phyloP scores from a whole-genome alignment of 345 rosid species.

The Lepidium aucheri region DNA sequence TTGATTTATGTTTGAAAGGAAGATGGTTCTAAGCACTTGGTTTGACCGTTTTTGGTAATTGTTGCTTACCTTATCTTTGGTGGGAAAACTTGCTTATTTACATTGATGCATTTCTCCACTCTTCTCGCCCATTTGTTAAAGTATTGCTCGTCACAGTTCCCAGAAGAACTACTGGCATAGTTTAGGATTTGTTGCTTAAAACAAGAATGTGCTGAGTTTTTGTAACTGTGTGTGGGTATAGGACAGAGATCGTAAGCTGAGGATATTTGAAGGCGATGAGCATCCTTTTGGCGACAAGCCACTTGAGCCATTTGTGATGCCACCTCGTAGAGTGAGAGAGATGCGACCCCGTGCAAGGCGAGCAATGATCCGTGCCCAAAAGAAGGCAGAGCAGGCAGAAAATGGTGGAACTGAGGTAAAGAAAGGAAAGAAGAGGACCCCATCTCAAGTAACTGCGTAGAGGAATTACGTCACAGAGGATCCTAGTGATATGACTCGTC shows the following conservation, averaged over 20 bases:
- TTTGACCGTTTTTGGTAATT: background rate
- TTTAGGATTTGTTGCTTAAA: background rate
- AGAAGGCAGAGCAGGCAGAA: slow-evolving; percentile 65
- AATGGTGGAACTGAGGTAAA: slow-evolving; percentile 31
- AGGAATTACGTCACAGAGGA: background rate
- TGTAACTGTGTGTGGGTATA: slow-evolving; percentile 28
- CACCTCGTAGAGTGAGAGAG: slow-evolving; percentile 76
- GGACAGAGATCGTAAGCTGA: slow-evolving; percentile 91
- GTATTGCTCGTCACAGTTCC: background rate
- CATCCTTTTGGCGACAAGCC: slow-evolving; percentile 84
- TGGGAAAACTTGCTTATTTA: background rate
- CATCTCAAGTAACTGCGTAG: slow-evolving; percentile 33
- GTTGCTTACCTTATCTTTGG: background rate
- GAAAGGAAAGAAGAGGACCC: slow-evolving; percentile 48
- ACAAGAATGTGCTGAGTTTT: background rate
- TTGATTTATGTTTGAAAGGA: background rate
- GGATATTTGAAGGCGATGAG: slow-evolving; percentile 76
- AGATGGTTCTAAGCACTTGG: background rate
- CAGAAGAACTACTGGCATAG: background rate
- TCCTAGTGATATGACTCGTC: background rate
- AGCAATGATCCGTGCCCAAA: slow-evolving; percentile 85
- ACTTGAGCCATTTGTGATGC: slow-evolving; percentile 66
- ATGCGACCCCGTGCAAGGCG: slow-evolving; percentile 93
- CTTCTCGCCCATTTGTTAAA: background rate
- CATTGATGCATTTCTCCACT: background rate